A percentile compares a stretch with the other conserved stretches of the same genome.
Conservation (phyloP, 2,329 filamentous ascomycete species). For the Raffaelea ambrosiae region DNA sequence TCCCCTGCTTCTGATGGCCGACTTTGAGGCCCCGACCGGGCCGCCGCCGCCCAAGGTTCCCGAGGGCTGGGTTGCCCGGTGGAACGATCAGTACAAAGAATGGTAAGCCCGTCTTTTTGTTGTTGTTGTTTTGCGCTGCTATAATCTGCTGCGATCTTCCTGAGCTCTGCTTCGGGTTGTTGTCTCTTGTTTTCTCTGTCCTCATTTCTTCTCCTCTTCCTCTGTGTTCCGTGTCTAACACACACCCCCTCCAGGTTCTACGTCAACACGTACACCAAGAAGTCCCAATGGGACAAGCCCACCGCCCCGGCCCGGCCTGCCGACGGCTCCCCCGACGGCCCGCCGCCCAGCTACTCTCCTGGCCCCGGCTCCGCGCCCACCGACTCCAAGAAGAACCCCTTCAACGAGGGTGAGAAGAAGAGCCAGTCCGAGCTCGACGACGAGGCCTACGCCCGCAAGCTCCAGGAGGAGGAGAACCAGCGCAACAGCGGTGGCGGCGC, state of each 20-base stretch:
- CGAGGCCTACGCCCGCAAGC: conserved; percentile 62
- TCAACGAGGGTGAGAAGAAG: conserved; percentile 22
- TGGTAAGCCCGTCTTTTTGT: conserved; percentile 37
- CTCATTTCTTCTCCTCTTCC: background rate
- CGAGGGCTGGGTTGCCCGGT: conserved; percentile 77
- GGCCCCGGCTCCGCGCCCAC: conserved; percentile 34
- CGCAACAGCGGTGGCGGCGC: conserved; percentile 27
- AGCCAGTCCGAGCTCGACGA: conserved; percentile 49
- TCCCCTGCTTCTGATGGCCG: conserved; percentile 28
- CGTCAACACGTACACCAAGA: conserved; percentile 79
- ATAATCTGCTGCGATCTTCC: background rate
- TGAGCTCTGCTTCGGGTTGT: background rate
- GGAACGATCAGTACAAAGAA: conserved; percentile 82
- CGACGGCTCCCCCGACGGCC: conserved; percentile 39
- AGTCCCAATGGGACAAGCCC: conserved; percentile 85
- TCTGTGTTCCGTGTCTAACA: background rate
- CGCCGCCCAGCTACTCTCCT: conserved; percentile 60
- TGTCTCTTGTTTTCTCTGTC: conserved; percentile 9
- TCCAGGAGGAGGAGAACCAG: conserved; percentile 79
- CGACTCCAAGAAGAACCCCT: conserved; percentile 65
- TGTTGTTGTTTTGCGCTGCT: background rate
- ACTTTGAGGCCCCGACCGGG: conserved; percentile 44
- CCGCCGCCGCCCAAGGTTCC: conserved; percentile 55
- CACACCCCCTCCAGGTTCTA: conserved; percentile 61
- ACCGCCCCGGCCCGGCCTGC: conserved; percentile 51